These are phyloP conservation scores for Sporothrix globosa DNA, from an alignment of 2,329 filamentous ascomycete species.

Conservation along the genomic window DNA sequence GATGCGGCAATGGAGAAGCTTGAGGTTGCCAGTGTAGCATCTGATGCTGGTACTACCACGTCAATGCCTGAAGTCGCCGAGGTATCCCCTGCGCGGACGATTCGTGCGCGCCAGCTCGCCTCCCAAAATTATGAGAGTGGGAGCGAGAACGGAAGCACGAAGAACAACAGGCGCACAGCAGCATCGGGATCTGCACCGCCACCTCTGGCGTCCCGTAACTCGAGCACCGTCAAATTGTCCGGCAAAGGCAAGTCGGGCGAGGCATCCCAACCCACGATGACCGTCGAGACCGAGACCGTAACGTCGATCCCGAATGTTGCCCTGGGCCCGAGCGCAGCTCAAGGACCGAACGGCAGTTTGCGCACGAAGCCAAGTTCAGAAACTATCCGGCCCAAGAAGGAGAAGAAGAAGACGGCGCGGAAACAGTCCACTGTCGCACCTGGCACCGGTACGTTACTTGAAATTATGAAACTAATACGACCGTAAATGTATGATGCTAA, in stretches of 20 bases:
- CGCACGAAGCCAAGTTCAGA: constrained; percentile 90
- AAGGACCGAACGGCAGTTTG: constrained; percentile 70
- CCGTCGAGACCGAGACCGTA: constrained; percentile 95
- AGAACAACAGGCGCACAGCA: constrained; percentile 49
- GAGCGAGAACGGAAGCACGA: constrained; percentile 62
- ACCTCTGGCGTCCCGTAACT: constrained; percentile 64
- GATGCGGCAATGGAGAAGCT: constrained; percentile 56
- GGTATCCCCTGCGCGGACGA: constrained; percentile 47
- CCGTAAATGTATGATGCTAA: neutral
- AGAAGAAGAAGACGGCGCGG: constrained; percentile 77
- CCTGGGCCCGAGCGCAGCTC: constrained; percentile 66
- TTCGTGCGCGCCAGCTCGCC: constrained; percentile 58
- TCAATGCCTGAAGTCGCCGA: constrained; percentile 50
- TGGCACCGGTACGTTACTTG: constrained; percentile 67
- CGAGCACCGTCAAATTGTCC: constrained; percentile 65
- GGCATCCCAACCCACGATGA: constrained; percentile 86
- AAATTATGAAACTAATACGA: neutral
- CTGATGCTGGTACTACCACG: constrained; percentile 48
- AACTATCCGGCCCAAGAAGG: constrained; percentile 91
- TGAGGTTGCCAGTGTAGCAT: constrained; percentile 51
- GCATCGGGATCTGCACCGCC: constrained; percentile 45
- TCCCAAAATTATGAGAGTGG: constrained; percentile 52
- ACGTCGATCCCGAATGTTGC: constrained; percentile 84
- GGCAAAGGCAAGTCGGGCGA: constrained; percentile 71
- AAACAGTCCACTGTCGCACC: constrained; percentile 73